phyloP scores from a whole-genome alignment of 257 asterid genomes.

The Solanum bulbocastanum region DNA sequence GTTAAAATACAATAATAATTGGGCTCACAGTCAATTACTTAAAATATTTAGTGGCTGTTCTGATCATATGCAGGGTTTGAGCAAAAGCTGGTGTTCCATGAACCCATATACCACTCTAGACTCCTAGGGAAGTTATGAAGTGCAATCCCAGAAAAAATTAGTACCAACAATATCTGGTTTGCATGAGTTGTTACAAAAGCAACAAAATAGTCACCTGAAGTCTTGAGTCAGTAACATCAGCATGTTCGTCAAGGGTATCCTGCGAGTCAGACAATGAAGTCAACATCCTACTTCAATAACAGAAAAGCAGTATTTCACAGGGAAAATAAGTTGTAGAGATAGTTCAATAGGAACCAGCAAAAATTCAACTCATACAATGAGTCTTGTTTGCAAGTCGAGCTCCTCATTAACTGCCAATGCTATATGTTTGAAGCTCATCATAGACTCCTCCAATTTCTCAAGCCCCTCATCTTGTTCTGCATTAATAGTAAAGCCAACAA shows the following conservation, averaged over 20 bases:
- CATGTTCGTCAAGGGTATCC: constrained; percentile 74
- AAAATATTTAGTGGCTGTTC: not conserved
- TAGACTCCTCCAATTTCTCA: constrained; percentile 73
- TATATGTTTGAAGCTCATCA: constrained; percentile 82
- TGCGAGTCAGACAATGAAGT: constrained; percentile 16
- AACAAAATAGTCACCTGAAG: constrained; percentile 38
- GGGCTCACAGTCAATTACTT: not conserved
- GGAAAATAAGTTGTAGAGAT: not conserved
- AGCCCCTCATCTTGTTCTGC: constrained; percentile 96
- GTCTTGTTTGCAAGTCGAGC: constrained; percentile 76
- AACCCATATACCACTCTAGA: not conserved
- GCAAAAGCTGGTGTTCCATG: not conserved
- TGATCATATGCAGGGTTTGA: not conserved
- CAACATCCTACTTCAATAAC: not conserved
- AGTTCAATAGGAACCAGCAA: not conserved
- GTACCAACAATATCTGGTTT: not conserved
- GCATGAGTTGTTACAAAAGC: not conserved
- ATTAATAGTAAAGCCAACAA: not conserved
- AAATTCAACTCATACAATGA: constrained; percentile 50
- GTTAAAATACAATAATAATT: not conserved
- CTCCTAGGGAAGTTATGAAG: not conserved
- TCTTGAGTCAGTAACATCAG: constrained; percentile 63
- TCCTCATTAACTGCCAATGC: constrained; percentile 93
- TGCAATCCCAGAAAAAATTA: not conserved
- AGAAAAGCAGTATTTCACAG: not conserved